These are phyloP conservation scores for Gossypium ekmanianum DNA, from an alignment of 345 rosid species.

Conservation along the genomic window DNA sequence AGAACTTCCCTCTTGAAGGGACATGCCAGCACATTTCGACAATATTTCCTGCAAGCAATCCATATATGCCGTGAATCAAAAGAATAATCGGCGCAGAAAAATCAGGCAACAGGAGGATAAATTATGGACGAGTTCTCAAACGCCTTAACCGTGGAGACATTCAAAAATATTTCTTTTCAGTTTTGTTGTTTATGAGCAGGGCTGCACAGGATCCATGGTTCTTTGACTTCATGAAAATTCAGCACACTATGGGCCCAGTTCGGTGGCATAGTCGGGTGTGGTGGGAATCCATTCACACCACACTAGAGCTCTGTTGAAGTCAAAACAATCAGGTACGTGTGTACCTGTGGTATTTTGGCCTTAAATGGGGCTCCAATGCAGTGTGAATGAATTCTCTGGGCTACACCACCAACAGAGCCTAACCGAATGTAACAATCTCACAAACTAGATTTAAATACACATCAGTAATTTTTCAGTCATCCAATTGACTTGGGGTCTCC, in stretches of 20 bases:
- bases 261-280: neutral
- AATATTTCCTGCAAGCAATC: conserved; percentile 23
- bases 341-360: neutral
- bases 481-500: neutral
- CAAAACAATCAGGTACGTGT: neutral
- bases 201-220: neutral
- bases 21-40: conserved; percentile 27
- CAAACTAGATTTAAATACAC: neutral
- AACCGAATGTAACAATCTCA: neutral
- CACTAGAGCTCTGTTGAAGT: neutral
- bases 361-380: neutral
- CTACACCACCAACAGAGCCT: neutral
- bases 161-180: neutral
- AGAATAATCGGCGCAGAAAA: neutral
- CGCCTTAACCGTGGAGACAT: neutral
- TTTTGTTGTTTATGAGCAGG: neutral
- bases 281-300: neutral
- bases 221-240: neutral
- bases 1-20: conserved; percentile 24
- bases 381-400: neutral
- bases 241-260: neutral
- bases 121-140: neutral
- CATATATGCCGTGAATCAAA: neutral
- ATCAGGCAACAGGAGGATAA: neutral
- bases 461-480: neutral